Evolutionary conservation across 371 early-diverging fungal species (phyloP).

Genomic region (Cokeromyces recurvatus): DNA sequence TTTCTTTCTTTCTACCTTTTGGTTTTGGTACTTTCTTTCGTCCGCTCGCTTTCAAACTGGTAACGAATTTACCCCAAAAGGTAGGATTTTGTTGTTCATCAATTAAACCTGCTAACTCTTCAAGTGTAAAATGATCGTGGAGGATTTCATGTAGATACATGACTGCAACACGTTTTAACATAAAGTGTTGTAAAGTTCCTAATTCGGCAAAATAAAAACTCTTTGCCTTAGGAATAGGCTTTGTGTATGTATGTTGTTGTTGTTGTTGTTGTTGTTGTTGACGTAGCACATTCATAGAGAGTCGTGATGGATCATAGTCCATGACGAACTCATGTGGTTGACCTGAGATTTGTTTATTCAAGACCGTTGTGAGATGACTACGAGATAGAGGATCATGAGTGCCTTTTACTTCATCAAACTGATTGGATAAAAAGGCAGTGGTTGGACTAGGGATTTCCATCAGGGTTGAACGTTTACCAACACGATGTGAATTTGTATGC

Average conservation of each 20-base stretch:
- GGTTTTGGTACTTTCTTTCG: constrained; percentile 54
- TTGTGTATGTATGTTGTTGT: constrained; percentile 20
- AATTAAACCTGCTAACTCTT: constrained; percentile 70
- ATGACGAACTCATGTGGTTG: not conserved
- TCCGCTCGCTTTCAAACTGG: constrained; percentile 51
- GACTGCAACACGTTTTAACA: constrained; percentile 83
- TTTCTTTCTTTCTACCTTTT: constrained; percentile 43
- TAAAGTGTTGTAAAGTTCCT: constrained; percentile 77
- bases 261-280: constrained; percentile 4
- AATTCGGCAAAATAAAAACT: constrained; percentile 74
- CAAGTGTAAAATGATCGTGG: constrained; percentile 55
- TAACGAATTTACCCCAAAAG: constrained; percentile 73
- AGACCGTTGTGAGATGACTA: not conserved
- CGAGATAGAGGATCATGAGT: constrained; percentile 1
- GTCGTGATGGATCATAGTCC: not conserved
- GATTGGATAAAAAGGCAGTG: constrained; percentile 22
- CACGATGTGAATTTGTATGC: constrained; percentile 50
- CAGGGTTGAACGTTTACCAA: constrained; percentile 55
- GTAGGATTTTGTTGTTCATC: constrained; percentile 64
- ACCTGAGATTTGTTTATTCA: not conserved
- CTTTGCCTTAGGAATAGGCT: constrained; percentile 37
- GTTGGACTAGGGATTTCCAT: constrained; percentile 50
- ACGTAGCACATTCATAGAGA: not conserved
- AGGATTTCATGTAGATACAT: constrained; percentile 70
- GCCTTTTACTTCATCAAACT: constrained; percentile 7